Evolutionary conservation across 192 early-diverging fungal genomes (phyloP), one percentile per base, ranked within the genome.

Genomic region (Spizellomyces punctatus): DNA sequence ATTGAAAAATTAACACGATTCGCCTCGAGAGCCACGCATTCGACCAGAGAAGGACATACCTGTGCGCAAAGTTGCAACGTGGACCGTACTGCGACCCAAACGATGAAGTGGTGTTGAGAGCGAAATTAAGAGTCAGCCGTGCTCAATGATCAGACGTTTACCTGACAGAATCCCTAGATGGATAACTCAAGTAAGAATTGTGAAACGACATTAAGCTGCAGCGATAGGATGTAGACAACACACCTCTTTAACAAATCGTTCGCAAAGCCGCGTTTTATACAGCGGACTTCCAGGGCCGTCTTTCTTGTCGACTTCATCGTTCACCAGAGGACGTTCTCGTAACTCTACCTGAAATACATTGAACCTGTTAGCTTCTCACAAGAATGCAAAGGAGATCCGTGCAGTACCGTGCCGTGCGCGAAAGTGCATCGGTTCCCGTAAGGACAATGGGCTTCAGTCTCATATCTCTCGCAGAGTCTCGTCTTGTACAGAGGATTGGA

Each of bases 401-500:
- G 22, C 6, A 48, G 5, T 61, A 74, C 69, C 14, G 82, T 66
- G n/a, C 91, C 91, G 65, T 92, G 91, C 12, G 91, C 91, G 82
- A 92, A 92, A 46, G 87, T 89, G 74, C 91, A 92, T 66, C 87
- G 81, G 9, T 60, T 58, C 17, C 87, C 89, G 67, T 92, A 92
- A 7, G 90, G 90, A 62, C 91, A 92, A 62, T 75, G 74, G 8
- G 88, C 89, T 50, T 95, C 93, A 0, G 79, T 85, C 76, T 93
- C 90, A 69, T 89, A 94, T 58, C 92, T 76, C 62, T 94, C 93
- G 77, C 94, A 95, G 4, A 95, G 81, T 64, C 89, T 82, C 5
- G 94, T 95, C 73, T 94, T 95, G 82, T 92, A 95, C 54, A 92
- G 88, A 46, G 91, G 91, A 73, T 89, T 92, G 71, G 90, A 88